Conservation (phyloP, 2,329 filamentous ascomycete genomes). For the Fusarium humuli region DNA sequence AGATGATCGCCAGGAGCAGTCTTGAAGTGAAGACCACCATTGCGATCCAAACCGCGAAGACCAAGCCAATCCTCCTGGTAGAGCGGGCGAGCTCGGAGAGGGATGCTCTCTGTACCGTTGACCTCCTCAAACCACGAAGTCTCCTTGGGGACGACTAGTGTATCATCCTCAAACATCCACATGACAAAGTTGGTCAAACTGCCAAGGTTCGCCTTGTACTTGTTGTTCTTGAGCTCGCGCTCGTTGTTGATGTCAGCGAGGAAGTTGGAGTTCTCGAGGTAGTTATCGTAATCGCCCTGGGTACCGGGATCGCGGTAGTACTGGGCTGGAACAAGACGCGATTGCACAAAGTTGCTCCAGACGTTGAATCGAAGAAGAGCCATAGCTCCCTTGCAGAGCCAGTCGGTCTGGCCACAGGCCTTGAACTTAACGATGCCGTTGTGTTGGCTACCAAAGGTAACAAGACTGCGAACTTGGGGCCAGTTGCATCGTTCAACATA, state of each 20-base stretch:
- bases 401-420: constrained; percentile 76
- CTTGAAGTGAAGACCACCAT: constrained; percentile 81
- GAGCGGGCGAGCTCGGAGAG: constrained; percentile 74
- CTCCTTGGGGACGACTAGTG: constrained; percentile 88
- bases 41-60: constrained; percentile 80
- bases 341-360: constrained; percentile 83
- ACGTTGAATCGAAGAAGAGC: constrained; percentile 82
- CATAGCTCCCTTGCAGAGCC: constrained; percentile 84
- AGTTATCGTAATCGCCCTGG: constrained; percentile 66
- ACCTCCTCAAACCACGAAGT: constrained; percentile 91
- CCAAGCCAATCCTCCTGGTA: constrained; percentile 97
- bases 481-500: constrained; percentile 88
- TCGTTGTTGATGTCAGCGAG: constrained; percentile 98
- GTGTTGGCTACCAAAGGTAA: constrained; percentile 92
- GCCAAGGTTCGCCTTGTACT: constrained; percentile 78
- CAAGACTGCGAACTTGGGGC: constrained; percentile 79
- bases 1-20: constrained; percentile 84
- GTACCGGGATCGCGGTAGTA: constrained; percentile 80
- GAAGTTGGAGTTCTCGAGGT: constrained; percentile 86
- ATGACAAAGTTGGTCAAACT: constrained; percentile 83
- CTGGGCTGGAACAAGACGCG: constrained; percentile 87
- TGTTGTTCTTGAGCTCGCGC: constrained; percentile 75
- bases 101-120: constrained; percentile 75
- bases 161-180: constrained; percentile 90
- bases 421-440: constrained; percentile 91